Base-by-base conservation (phyloP, 345 rosid species). In the Lepidium sativum region DNA sequence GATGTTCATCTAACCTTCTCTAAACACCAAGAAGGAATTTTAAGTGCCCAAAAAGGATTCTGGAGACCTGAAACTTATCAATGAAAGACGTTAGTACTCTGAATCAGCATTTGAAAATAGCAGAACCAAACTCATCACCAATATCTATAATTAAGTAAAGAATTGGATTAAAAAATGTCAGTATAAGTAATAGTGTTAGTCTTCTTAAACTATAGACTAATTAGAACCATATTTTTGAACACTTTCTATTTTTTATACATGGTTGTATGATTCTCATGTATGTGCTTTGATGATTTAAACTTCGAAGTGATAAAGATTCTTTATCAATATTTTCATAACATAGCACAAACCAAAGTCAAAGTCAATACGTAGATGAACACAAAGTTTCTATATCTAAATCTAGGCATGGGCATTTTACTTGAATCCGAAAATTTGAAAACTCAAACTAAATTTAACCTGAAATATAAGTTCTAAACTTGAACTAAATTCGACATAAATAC, bases 31-130 rank as follows among this genome's bases (percentile, higher is more conserved):
- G 95, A 84, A 75, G 97, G 96, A 50, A 68, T 88, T 9, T 86
- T 94, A 67, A 85, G 95, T 47, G 95, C 97, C 15, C 96, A 90
- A 69, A 94, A 94, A 80, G 92, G 95, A 27, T 62, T 84, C 9
- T 90, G 96, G 99, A 79, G 95, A 72, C 99, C 97, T 23, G 60
- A 79, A 16, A 67, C 77, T 51, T 64, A 50, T 33, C 79, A 79
- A 57, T 83, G 72, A 81, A 57, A 49, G 32, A 69, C 23, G 9
- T 6, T 37, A 37, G 2, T 10, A 42, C 15, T 37, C 16, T 5
- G 8, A 44, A 62, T 25, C 53, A 64, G 64, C 65, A 55, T 49
- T 31, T 2, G 32, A 31, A 42, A 40, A 39, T 63, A 20, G 65
- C 59, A 71, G 27, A 47, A 54, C 9, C 50, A 45, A 18, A 6